Percentiles rank a stretch among this genome's conserved stretches.
These are phyloP conservation scores for Lenwebbia sp. DNA, from an alignment of 345 rosid species.

Conservation along the genomic window DNA sequence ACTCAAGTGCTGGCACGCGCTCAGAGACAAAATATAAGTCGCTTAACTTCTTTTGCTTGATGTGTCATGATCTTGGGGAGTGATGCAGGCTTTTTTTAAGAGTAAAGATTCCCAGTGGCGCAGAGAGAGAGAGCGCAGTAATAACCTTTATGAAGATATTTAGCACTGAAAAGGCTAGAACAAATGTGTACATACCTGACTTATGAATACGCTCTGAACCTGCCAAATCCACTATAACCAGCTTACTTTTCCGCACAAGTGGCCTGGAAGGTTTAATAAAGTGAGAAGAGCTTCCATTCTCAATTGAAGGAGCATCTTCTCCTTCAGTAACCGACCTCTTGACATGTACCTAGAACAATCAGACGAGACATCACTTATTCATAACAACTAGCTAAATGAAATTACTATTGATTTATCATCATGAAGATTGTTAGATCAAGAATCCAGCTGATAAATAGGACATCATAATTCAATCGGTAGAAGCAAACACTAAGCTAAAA, in stretches of 20 bases:
- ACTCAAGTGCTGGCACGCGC: not conserved
- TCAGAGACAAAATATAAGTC: not conserved
- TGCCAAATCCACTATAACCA: slow-evolving; percentile 91
- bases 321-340: slow-evolving; percentile 64
- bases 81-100: not conserved
- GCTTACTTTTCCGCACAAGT: slow-evolving; percentile 76
- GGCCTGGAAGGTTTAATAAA: slow-evolving; percentile 65
- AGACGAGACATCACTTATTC: not conserved
- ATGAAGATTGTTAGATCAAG: not conserved
- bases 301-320: slow-evolving; percentile 47
- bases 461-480: not conserved
- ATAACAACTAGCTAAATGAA: not conserved
- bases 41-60: not conserved
- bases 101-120: not conserved
- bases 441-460: not conserved
- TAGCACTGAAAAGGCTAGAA: not conserved
- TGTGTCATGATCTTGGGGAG: not conserved
- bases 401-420: not conserved
- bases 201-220: slow-evolving; percentile 98
- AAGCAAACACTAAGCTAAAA: not conserved
- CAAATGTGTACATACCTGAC: slow-evolving; percentile 46
- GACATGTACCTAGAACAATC: slow-evolving; percentile 59
- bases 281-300: slow-evolving; percentile 42
- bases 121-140: not conserved
- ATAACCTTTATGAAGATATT: not conserved